These are phyloP conservation scores for Pecoramyces ruminantium DNA, from an alignment of 192 early-diverging fungal genomes.

Conservation along the genomic window DNA sequence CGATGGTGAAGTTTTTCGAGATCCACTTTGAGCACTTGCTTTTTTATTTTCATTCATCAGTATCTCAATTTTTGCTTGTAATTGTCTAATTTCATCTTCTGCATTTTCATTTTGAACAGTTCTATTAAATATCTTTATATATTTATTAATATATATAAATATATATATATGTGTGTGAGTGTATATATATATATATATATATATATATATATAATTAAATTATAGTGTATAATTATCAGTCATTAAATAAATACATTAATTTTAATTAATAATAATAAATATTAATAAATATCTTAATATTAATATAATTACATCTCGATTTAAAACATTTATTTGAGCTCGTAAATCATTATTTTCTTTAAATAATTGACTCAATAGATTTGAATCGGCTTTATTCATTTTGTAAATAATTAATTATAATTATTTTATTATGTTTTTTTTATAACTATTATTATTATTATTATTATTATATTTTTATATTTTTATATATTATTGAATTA, in stretches of 20 bases:
- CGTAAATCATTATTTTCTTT: conserved; percentile 36
- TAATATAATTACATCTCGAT: conserved; percentile 7
- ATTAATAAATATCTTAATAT: too few relatives aligned
- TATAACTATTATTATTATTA: too few relatives aligned
- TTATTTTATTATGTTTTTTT: too few relatives aligned
- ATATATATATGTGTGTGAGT: too few relatives aligned
- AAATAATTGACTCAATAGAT: conserved; percentile 33
- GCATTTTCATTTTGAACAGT: conserved; percentile 16
- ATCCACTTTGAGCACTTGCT: background rate
- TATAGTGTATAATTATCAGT: too few relatives aligned
- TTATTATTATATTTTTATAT: too few relatives aligned
- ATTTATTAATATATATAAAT: background rate
- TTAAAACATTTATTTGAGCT: conserved; percentile 17
- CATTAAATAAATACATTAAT: too few relatives aligned
- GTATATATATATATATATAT: too few relatives aligned
- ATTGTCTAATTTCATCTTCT: conserved; percentile 23
- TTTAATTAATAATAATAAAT: too few relatives aligned
- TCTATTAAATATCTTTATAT: conserved; percentile 27
- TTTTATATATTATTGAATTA: too few relatives aligned
- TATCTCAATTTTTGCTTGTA: conserved; percentile 2
- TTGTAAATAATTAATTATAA: too few relatives aligned
- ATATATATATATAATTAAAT: too few relatives aligned
- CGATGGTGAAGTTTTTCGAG: background rate
- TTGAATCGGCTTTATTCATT: conserved; percentile 22
- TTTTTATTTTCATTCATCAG: background rate